Evolutionary conservation across 768 basidiomycete species (phyloP).

Genomic region (Calocybe cyanea): DNA sequence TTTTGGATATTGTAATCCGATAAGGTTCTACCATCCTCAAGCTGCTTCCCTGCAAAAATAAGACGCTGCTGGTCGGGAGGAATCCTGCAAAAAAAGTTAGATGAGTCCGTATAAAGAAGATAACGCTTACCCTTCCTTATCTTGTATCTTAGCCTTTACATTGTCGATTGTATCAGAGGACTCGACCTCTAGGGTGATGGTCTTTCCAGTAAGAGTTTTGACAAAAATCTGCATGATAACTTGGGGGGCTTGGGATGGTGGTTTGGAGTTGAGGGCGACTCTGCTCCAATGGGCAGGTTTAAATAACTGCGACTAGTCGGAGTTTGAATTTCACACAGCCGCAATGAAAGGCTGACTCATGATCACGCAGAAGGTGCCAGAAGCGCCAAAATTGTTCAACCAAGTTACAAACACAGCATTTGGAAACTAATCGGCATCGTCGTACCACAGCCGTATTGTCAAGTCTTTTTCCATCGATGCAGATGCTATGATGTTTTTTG

Average conservation of each 20-base stretch:
- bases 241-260: constrained; percentile 4
- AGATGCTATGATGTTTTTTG: constrained; percentile 71
- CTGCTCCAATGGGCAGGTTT: neutral
- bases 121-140: constrained; percentile 70
- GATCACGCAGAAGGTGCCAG: constrained; percentile 24
- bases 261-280: neutral
- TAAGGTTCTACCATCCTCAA: constrained; percentile 77
- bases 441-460: constrained; percentile 79
- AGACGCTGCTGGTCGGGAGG: constrained; percentile 77
- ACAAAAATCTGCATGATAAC: constrained; percentile 45
- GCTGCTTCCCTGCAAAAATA: constrained; percentile 81
- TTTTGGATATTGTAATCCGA: constrained; percentile 69
- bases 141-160: constrained; percentile 81
- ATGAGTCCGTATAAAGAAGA: neutral
- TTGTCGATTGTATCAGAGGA: constrained; percentile 70
- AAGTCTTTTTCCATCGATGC: constrained; percentile 89
- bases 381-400: constrained; percentile 17
- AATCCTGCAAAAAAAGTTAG: constrained; percentile 37
- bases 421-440: constrained; percentile 25
- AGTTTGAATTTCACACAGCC: constrained; percentile 33
- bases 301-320: constrained; percentile 29
- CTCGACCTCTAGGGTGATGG: constrained; percentile 72
- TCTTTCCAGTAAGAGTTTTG: constrained; percentile 67
- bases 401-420: no score
- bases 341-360: constrained; percentile 9